A percentile compares a stretch with the other conserved stretches of the same genome.
Evolutionary conservation across 352 stramenopile genomes (phyloP).

Genomic region (Aphanomyces euteiches): DNA sequence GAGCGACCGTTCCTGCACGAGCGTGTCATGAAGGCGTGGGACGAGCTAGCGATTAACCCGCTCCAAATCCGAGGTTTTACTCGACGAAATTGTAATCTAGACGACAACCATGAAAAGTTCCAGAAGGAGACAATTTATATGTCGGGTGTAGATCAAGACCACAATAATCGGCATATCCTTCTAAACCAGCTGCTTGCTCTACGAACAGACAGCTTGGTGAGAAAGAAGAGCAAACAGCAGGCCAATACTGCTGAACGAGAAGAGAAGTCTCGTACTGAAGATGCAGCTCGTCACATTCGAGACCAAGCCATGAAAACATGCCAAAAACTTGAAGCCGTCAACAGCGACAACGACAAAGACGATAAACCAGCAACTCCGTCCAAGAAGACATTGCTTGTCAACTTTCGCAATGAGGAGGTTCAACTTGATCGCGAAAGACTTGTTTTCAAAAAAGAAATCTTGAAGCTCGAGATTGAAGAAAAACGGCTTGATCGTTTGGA

Average conservation of each 20-base stretch:
- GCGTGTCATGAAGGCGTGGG: not conserved
- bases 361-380: not conserved
- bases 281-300: constrained; percentile 3
- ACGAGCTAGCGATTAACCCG: not conserved
- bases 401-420: not conserved
- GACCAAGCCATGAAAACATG: not conserved
- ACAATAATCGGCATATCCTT: not conserved
- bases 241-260: not conserved
- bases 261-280: not conserved
- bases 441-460: not conserved
- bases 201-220: not conserved
- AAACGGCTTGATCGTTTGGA: not conserved
- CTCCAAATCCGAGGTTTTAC: not conserved
- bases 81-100: not conserved
- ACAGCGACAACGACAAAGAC: not conserved
- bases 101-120: not conserved
- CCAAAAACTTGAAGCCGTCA: not conserved
- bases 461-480: constrained; percentile 6
- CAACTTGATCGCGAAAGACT: not conserved
- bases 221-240: constrained; percentile 6
- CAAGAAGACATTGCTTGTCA: not conserved
- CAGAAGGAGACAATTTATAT: not conserved
- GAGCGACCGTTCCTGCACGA: too few species aligned
- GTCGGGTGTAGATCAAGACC: not conserved
- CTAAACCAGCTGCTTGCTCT: not conserved